These are phyloP conservation scores for Ramularia collo-cygni DNA, from an alignment of 2,329 filamentous ascomycete species.

Conservation along the genomic window DNA sequence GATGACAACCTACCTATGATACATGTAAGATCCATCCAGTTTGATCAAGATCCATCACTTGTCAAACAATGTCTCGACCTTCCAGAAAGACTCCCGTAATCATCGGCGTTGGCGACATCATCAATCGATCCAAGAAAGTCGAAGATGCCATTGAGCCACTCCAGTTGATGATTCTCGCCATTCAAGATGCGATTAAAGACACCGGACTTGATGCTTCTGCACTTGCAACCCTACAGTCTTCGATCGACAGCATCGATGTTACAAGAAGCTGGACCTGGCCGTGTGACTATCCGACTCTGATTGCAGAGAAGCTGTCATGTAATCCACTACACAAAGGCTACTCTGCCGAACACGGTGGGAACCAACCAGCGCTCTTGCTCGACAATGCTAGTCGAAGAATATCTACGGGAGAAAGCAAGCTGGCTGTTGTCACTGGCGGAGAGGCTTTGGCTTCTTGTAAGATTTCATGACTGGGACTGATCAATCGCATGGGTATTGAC, in stretches of 20 bases:
- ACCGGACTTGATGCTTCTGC: conserved; percentile 30
- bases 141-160: conserved; percentile 54
- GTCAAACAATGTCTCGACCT: conserved; percentile 11
- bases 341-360: conserved; percentile 53
- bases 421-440: conserved; percentile 56
- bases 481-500: neutral
- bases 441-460: conserved; percentile 57
- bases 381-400: conserved; percentile 57
- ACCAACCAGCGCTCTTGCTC: conserved; percentile 56
- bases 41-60: neutral
- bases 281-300: conserved; percentile 51
- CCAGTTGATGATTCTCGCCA: conserved; percentile 52
- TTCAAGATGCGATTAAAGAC: conserved; percentile 47
- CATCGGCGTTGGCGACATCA: conserved; percentile 56
- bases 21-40: neutral
- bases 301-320: conserved; percentile 46
- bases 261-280: conserved; percentile 62
- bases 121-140: conserved; percentile 48
- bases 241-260: conserved; percentile 53
- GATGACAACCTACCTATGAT: too few relatives aligned
- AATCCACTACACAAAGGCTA: conserved; percentile 43
- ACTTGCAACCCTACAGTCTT: conserved; percentile 32
- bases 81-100: conserved; percentile 45
- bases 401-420: conserved; percentile 45
- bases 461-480: conserved; percentile 8